phyloP scores from a whole-genome alignment of 2,329 filamentous ascomycete genomes.

The Fusarium liriodendri region DNA sequence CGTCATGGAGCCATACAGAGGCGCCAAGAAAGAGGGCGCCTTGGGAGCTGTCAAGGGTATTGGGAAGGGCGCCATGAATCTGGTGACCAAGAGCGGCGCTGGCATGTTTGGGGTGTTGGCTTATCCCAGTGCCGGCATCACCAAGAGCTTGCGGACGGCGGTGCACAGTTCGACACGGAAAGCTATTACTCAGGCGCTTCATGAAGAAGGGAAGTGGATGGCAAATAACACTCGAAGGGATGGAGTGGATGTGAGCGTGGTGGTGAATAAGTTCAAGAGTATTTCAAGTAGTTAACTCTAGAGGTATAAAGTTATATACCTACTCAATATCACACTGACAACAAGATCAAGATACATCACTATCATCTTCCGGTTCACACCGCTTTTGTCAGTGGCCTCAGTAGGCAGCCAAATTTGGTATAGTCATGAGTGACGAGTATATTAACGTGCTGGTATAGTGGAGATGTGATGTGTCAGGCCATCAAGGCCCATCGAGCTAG shows the following conservation, averaged over 20 bases:
- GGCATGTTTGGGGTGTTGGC: conserved; percentile 16
- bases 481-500: not conserved
- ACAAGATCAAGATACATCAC: not conserved
- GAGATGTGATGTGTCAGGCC: not conserved
- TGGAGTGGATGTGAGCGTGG: not conserved
- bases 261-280: not conserved
- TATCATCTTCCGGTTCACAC: not conserved
- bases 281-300: not conserved
- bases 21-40: conserved; percentile 6
- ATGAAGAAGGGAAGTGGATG: conserved; percentile 10
- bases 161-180: conserved; percentile 5
- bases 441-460: not conserved
- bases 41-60: conserved; percentile 15
- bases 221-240: not conserved
- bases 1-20: conserved; percentile 14
- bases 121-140: conserved; percentile 8
- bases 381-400: not conserved
- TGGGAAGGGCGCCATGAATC: conserved; percentile 11
- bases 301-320: not conserved
- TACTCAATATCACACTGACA: not conserved
- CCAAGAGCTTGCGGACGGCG: conserved; percentile 9
- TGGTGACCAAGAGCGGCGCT: conserved; percentile 6
- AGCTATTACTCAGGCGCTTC: not conserved
- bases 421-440: not conserved
- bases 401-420: not conserved